Percentiles rank a stretch among this genome's conserved stretches.
phyloP scores from a whole-genome alignment of 768 basidiomycete species.

The Chalciporus pseudorubinellus region DNA sequence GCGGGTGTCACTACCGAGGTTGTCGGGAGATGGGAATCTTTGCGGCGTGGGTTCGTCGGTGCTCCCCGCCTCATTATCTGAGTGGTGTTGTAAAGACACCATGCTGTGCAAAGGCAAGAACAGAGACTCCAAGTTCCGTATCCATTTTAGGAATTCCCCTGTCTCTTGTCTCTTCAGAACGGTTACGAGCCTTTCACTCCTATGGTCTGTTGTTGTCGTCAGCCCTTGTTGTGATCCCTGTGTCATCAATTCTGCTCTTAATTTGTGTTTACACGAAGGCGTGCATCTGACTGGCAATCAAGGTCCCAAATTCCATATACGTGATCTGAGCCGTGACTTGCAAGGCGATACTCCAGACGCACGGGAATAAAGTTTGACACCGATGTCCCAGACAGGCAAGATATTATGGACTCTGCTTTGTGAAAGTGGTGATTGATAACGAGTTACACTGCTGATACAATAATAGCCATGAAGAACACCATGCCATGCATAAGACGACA shows the following conservation, averaged over 20 bases:
- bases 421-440: constrained; percentile 15
- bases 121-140: background rate
- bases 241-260: no score
- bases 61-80: background rate
- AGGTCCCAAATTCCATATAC: no score
- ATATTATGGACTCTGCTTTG: background rate
- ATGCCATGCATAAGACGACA: background rate
- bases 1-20: background rate
- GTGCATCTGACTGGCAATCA: no score
- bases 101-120: background rate
- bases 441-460: constrained; percentile 3
- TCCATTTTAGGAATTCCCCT: constrained; percentile 13
- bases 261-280: no score
- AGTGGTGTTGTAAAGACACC: background rate
- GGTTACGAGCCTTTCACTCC: no score
- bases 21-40: background rate
- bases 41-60: background rate
- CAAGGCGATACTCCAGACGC: no score
- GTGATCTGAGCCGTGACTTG: background rate
- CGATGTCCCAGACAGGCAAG: background rate
- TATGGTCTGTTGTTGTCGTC: no score
- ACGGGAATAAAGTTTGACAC: background rate
- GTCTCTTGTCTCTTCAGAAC: no score
- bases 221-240: no score
- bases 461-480: background rate